These are phyloP conservation scores for Platanthera zijinensis DNA, from an alignment of 106 monocot genomes.

Conservation along the genomic window DNA sequence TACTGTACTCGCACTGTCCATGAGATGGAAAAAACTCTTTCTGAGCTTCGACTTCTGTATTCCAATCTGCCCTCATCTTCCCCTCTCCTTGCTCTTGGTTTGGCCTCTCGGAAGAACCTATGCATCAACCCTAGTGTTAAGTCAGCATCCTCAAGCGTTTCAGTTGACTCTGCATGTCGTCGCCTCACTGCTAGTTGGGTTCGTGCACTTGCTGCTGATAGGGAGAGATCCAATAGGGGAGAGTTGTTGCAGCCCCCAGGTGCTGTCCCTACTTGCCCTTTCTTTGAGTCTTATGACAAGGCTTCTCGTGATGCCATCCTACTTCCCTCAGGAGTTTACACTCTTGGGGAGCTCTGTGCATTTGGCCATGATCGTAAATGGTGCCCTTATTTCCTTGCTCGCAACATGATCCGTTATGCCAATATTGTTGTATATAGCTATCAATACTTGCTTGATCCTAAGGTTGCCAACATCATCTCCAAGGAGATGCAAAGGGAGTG, in stretches of 20 bases:
- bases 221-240: neutral
- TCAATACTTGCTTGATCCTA: slow-evolving; percentile 91
- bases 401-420: slow-evolving; percentile 71
- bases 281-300: slow-evolving; percentile 62
- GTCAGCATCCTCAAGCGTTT: slow-evolving; percentile 64
- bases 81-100: slow-evolving; percentile 73
- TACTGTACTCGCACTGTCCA: slow-evolving; percentile 99
- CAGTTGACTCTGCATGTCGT: slow-evolving; percentile 87
- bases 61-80: slow-evolving; percentile 25
- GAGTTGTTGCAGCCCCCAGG: slow-evolving; percentile 16
- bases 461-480: slow-evolving; percentile 91
- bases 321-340: slow-evolving; percentile 82
- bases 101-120: slow-evolving; percentile 88
- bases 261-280: slow-evolving; percentile 38
- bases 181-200: slow-evolving; percentile 94
- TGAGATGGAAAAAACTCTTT: slow-evolving; percentile 99
- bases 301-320: slow-evolving; percentile 41
- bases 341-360: slow-evolving; percentile 61
- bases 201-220: slow-evolving; percentile 49
- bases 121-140: slow-evolving; percentile 73
- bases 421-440: slow-evolving; percentile 96
- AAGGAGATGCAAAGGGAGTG: slow-evolving; percentile 93
- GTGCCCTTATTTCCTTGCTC: slow-evolving; percentile 91
- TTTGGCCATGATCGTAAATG: slow-evolving; percentile 56
- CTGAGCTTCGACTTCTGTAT: slow-evolving; percentile 83